phyloP scores from a whole-genome alignment of 768 basidiomycete genomes.

The Lenzites betulinus region DNA sequence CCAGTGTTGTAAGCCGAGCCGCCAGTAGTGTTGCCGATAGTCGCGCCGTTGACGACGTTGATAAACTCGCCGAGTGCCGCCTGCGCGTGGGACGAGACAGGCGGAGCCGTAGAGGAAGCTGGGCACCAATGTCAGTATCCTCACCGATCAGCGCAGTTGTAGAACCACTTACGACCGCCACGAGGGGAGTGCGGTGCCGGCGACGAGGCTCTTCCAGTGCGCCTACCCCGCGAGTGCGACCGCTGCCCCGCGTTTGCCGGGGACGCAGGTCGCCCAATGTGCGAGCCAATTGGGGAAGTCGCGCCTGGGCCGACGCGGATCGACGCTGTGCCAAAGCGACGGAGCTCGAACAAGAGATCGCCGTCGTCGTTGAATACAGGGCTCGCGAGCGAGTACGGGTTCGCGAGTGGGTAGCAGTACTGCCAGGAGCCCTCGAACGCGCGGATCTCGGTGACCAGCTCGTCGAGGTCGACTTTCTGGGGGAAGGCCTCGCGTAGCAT shows the following conservation, averaged over 20 bases:
- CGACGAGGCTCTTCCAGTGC: not conserved
- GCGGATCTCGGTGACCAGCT: conserved; percentile 27
- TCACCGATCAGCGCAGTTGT: no score
- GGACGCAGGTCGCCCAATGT: not conserved
- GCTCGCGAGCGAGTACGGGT: conserved; percentile 32
- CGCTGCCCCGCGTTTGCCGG: not conserved
- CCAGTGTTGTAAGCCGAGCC: not conserved
- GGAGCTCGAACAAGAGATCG: conserved; percentile 35
- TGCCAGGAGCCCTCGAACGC: conserved; percentile 34
- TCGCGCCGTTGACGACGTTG: not conserved
- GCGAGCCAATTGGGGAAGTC: not conserved
- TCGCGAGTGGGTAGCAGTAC: conserved; percentile 26
- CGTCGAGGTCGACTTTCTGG: conserved; percentile 25
- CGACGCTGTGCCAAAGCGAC: conserved; percentile 8
- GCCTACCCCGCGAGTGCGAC: not conserved
- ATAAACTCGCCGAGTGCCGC: not conserved
- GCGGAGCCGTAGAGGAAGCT: no score
- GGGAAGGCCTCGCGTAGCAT: conserved; percentile 28
- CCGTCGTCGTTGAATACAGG: conserved; percentile 35
- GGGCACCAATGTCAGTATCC: not conserved
- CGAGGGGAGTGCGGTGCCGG: not conserved
- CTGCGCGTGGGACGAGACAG: not conserved
- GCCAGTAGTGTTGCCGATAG: no score
- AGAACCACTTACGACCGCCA: not conserved
- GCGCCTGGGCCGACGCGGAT: not conserved